A percentile compares a stretch with the other conserved stretches of the same genome.
Evolutionary conservation across 2,329 filamentous ascomycete species (phyloP).

Genomic region (Aspergillus versicolor): DNA sequence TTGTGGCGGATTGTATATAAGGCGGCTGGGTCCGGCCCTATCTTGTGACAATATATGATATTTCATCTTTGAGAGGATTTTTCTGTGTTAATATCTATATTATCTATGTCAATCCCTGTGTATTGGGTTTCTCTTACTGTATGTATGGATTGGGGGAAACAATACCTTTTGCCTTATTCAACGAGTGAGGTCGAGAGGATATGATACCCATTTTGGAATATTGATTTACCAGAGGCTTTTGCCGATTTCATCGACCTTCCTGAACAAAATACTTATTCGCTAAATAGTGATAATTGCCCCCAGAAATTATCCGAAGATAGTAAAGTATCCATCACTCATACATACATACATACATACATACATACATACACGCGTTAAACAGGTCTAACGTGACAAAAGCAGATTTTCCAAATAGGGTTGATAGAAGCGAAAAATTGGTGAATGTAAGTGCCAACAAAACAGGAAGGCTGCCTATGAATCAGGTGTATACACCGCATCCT

Average conservation of each 20-base stretch:
- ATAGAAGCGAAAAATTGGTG: no score
- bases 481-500: conserved; percentile 73
- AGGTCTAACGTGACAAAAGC: neutral
- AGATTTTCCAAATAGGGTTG: neutral
- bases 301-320: no score
- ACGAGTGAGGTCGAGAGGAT: neutral
- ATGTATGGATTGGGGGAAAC: no score
- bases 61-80: neutral
- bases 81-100: neutral
- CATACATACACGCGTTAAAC: neutral
- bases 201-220: neutral
- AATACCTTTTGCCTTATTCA: neutral
- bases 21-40: neutral
- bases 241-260: no score
- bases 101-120: neutral
- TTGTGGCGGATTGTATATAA: neutral
- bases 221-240: neutral
- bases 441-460: neutral
- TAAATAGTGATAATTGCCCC: no score
- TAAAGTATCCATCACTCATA: neutral
- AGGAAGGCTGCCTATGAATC: conserved; percentile 32
- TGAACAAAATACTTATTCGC: no score
- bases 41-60: neutral
- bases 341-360: neutral
- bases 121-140: no score